phyloP scores from a whole-genome alignment of 495 filamentous ascomycete genomes.

The Tuber indicum region DNA sequence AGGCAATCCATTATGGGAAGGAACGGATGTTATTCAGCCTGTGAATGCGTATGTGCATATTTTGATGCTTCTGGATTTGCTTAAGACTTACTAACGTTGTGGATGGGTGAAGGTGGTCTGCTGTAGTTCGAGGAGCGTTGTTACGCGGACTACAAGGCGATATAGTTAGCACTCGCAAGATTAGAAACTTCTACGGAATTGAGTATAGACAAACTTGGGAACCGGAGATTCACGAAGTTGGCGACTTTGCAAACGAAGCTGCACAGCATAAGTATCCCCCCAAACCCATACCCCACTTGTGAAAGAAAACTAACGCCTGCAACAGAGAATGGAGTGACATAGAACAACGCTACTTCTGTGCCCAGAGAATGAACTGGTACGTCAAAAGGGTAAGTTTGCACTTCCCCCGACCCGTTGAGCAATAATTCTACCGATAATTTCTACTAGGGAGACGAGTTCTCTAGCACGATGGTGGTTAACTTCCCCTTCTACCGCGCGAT shows the following conservation, averaged over 20 bases:
- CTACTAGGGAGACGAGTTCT: constrained; percentile 1
- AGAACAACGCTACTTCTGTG: background rate
- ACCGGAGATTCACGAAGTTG: constrained; percentile 58
- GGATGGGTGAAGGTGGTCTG: constrained; percentile 52
- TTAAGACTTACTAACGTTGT: background rate
- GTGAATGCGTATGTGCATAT: constrained; percentile 12
- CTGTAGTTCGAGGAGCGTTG: constrained; percentile 60
- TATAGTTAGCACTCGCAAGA: constrained; percentile 60
- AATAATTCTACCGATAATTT: background rate
- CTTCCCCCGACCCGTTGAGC: background rate
- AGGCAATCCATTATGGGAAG: constrained; percentile 10
- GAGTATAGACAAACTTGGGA: constrained; percentile 66
- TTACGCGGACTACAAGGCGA: constrained; percentile 62
- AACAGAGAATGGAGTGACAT: background rate
- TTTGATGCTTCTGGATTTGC: background rate
- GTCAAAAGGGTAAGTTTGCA: constrained; percentile 23
- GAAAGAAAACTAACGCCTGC: background rate
- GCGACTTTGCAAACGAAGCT: constrained; percentile 42
- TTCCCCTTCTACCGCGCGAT: background rate
- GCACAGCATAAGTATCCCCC: background rate
- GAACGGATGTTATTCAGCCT: constrained; percentile 20
- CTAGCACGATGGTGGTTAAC: background rate
- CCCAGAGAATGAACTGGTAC: constrained; percentile 21
- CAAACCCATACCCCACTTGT: background rate
- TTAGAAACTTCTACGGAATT: constrained; percentile 67